Conservation (phyloP, 2,329 filamentous ascomycete genomes). For the Alternaria consortialis region DNA sequence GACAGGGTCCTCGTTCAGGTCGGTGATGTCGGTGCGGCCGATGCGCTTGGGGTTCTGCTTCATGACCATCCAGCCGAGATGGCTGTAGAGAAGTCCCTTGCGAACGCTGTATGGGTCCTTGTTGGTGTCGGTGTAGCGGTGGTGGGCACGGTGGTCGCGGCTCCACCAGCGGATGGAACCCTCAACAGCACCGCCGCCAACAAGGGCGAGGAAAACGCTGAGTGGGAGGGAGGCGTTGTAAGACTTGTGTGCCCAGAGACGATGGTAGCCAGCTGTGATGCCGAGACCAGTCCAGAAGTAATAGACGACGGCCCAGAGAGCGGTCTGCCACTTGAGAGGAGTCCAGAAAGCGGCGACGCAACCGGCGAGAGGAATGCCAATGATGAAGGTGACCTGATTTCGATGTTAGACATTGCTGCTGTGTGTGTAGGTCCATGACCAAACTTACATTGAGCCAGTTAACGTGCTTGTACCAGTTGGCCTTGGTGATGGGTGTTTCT, state of each 20-base stretch:
- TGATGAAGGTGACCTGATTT: conserved; percentile 79
- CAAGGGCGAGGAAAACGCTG: conserved; percentile 59
- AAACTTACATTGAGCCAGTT: conserved; percentile 85
- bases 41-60: conserved; percentile 64
- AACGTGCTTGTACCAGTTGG: conserved; percentile 91
- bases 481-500: conserved; percentile 79
- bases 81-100: conserved; percentile 62
- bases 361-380: conserved; percentile 78
- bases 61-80: conserved; percentile 64
- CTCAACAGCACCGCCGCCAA: conserved; percentile 60
- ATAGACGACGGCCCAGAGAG: conserved; percentile 77
- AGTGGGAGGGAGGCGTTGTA: conserved; percentile 57
- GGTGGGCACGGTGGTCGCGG: conserved; percentile 60
- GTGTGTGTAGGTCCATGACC: too few relatives aligned
- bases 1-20: conserved; percentile 61
- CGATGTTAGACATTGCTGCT: conserved; percentile 20
- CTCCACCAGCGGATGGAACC: conserved; percentile 63
- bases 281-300: conserved; percentile 87
- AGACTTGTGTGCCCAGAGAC: conserved; percentile 72
- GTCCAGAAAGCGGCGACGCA: conserved; percentile 82
- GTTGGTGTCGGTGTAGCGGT: conserved; percentile 63
- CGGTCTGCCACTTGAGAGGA: conserved; percentile 76
- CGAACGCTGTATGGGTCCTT: conserved; percentile 64
- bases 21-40: conserved; percentile 61
- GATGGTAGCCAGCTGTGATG: conserved; percentile 67